Conservation (phyloP, 345 rosid species). For the Firmiana major region DNA sequence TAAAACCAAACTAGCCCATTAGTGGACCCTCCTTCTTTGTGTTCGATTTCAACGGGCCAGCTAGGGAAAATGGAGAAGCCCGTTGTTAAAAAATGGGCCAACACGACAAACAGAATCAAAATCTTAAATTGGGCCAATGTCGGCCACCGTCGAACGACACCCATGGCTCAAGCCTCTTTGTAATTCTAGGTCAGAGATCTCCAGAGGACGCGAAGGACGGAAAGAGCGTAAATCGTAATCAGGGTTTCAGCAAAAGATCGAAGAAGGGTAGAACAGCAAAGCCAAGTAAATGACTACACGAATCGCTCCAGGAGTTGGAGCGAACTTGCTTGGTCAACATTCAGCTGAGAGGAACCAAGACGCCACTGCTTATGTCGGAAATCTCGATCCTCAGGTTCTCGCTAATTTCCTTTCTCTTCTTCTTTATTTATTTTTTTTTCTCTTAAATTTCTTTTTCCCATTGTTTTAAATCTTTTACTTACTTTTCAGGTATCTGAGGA, state of each 20-base stretch:
- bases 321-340: constrained; percentile 96
- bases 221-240: too few species aligned
- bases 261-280: neutral
- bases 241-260: neutral
- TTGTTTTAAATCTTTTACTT: neutral
- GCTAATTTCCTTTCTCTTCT: neutral
- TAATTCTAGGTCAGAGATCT: neutral
- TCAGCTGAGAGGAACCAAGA: constrained; percentile 97
- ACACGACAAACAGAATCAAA: too few species aligned
- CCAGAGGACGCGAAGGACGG: neutral
- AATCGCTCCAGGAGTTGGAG: constrained; percentile 98
- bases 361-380: constrained; percentile 77
- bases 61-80: neutral
- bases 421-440: too few species aligned
- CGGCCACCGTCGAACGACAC: neutral
- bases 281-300: constrained; percentile 67
- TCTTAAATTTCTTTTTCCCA: neutral
- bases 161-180: neutral
- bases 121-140: neutral
- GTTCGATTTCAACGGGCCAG: neutral
- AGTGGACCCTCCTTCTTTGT: too few species aligned
- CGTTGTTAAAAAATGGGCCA: neutral
- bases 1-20: too few species aligned
- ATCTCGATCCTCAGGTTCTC: constrained; percentile 16
- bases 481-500: constrained; percentile 58